phyloP scores from a whole-genome alignment of 495 filamentous ascomycete genomes.

The Darksidea phi region DNA sequence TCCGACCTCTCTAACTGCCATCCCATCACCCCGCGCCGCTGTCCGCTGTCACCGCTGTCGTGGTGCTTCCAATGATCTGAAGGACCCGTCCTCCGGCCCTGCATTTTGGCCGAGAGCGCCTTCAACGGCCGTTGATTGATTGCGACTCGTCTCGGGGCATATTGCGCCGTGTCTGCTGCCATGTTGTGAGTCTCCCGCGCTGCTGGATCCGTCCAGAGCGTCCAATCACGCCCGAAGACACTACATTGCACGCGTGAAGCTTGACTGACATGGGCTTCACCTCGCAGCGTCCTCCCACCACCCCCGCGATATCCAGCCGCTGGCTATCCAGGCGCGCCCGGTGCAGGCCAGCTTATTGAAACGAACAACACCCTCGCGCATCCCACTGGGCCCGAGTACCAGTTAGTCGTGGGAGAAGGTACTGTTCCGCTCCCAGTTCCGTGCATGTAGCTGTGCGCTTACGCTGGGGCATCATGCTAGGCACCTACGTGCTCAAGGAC shows the following conservation, averaged over 20 bases:
- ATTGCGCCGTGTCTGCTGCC: constrained; percentile 25
- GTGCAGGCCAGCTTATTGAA: constrained; percentile 71
- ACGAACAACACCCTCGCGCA: constrained; percentile 84
- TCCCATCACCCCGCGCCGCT: background rate
- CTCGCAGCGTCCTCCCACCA: constrained; percentile 71
- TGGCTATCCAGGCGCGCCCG: constrained; percentile 67
- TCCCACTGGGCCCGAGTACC: constrained; percentile 73
- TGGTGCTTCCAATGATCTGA: constrained; percentile 3
- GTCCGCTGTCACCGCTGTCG: constrained; percentile 3
- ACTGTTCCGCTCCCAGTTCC: constrained; percentile 12
- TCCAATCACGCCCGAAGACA: constrained; percentile 19
- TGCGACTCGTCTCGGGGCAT: constrained; percentile 16
- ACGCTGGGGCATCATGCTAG: constrained; percentile 49
- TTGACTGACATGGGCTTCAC: constrained; percentile 6
- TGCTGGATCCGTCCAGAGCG: background rate
- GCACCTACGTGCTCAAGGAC: constrained; percentile 84
- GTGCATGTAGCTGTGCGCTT: constrained; percentile 11
- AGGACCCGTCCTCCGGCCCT: constrained; percentile 8
- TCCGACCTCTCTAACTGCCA: background rate
- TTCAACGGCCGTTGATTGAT: constrained; percentile 7
- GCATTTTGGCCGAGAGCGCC: constrained; percentile 10
- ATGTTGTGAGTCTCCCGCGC: constrained; percentile 34
- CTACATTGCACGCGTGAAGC: constrained; percentile 14
- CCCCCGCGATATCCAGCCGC: constrained; percentile 80
- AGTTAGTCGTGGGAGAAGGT: constrained; percentile 93